Evolutionary conservation across 2,329 filamentous ascomycete species (phyloP).

Genomic region (Colletotrichum sp.): DNA sequence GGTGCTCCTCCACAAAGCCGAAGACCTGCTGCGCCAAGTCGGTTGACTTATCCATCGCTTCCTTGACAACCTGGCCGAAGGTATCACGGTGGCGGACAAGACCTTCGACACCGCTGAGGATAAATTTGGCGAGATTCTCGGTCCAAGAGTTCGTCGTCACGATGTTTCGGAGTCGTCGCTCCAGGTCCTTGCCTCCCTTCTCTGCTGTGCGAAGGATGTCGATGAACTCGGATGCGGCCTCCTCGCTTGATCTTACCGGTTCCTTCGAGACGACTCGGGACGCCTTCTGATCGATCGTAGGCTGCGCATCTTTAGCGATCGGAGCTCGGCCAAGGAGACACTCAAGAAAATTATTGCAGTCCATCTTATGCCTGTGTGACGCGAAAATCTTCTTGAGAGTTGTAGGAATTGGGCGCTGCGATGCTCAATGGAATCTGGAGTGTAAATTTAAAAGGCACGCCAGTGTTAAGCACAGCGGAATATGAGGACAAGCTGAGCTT

Average conservation of each 20-base stretch:
- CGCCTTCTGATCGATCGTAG: neutral
- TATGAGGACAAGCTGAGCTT: neutral
- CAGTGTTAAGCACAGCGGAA: neutral
- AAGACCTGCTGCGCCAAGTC: neutral
- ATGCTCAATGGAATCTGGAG: neutral
- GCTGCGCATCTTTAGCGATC: neutral
- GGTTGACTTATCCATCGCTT: constrained; percentile 1
- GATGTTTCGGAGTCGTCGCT: neutral
- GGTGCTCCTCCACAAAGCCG: neutral
- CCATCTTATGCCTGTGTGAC: neutral
- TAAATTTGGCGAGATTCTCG: constrained; percentile 6
- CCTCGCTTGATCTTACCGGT: neutral
- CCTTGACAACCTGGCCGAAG: neutral
- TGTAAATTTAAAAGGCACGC: neutral
- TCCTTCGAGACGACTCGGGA: neutral
- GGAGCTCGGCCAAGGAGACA: neutral
- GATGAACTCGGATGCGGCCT: constrained; percentile 5
- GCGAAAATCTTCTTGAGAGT: neutral
- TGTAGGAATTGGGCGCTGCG: neutral
- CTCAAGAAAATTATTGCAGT: neutral
- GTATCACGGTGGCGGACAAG: constrained; percentile 8
- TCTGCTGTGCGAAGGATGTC: neutral
- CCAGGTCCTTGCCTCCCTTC: neutral
- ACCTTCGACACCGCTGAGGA: constrained; percentile 2
- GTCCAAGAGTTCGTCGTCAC: constrained; percentile 9